A percentile compares a stretch with the other conserved stretches of the same genome.
phyloP scores from a whole-genome alignment of 371 early-diverging fungal genomes.

The Mucor irregularis region DNA sequence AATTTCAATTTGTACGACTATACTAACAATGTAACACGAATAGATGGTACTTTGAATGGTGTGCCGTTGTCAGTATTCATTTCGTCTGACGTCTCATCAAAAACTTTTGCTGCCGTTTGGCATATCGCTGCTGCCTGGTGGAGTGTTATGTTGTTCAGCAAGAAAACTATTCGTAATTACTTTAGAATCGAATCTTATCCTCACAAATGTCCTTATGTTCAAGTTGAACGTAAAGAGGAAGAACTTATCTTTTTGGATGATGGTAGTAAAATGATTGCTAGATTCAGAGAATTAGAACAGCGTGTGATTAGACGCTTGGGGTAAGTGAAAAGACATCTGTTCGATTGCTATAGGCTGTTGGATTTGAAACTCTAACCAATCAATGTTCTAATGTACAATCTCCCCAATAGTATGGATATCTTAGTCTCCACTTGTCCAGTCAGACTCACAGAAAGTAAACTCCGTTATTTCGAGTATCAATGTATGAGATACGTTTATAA shows the following conservation, averaged over 20 bases:
- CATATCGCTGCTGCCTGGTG: constrained; percentile 67
- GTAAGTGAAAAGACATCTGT: constrained; percentile 7
- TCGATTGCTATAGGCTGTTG: background rate
- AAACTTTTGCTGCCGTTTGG: constrained; percentile 68
- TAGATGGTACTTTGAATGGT: constrained; percentile 45
- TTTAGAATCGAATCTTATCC: constrained; percentile 57
- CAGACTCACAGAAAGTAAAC: constrained; percentile 42
- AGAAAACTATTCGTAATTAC: constrained; percentile 54
- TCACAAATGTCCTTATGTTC: constrained; percentile 52
- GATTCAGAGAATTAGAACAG: constrained; percentile 32
- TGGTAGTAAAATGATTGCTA: constrained; percentile 33
- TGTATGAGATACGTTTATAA: constrained; percentile 73
- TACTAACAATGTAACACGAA: constrained; percentile 8
- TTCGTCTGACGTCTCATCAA: constrained; percentile 54
- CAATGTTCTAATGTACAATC: background rate
- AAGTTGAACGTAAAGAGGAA: constrained; percentile 62
- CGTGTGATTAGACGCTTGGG: constrained; percentile 12
- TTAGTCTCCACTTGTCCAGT: constrained; percentile 45
- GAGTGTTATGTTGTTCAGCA: constrained; percentile 42
- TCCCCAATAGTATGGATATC: constrained; percentile 34
- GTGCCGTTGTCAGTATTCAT: constrained; percentile 44
- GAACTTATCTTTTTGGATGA: constrained; percentile 54
- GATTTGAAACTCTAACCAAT: background rate
- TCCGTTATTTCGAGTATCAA: constrained; percentile 69
- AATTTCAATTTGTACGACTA: constrained; percentile 2